Percentiles rank a stretch among this genome's conserved stretches.
These are phyloP conservation scores for Chenopodium quinoa DNA, from an alignment of 148 eudicot genomes.

Conservation along the genomic window DNA sequence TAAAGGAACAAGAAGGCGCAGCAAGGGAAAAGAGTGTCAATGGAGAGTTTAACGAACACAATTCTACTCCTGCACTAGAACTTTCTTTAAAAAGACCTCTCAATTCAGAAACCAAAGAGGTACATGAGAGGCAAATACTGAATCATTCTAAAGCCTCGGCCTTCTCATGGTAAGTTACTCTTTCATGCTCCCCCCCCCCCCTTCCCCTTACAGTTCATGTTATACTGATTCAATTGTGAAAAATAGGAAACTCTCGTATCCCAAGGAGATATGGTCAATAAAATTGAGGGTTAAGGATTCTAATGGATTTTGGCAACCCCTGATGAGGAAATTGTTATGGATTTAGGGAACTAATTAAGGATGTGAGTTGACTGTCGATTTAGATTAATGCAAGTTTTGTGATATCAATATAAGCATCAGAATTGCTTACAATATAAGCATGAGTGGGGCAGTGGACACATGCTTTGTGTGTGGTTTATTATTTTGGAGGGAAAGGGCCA, in stretches of 20 bases:
- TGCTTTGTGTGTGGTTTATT: too few relatives aligned
- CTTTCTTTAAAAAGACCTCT: constrained; percentile 36
- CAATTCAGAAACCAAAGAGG: constrained; percentile 27
- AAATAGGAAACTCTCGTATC: background rate
- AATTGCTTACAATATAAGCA: too few relatives aligned
- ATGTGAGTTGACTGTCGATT: too few relatives aligned
- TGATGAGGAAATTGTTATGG: too few relatives aligned
- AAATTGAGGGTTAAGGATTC: too few relatives aligned
- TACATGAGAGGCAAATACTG: constrained; percentile 31
- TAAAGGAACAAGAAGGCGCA: constrained; percentile 27
- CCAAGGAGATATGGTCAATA: background rate
- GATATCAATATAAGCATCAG: too few relatives aligned
- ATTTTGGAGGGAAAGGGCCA: too few relatives aligned
- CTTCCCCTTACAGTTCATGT: background rate
- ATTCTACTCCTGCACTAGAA: constrained; percentile 37
- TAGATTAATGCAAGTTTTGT: too few relatives aligned
- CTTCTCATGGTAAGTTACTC: constrained; percentile 42
- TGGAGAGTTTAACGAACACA: constrained; percentile 19
- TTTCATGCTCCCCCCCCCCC: background rate
- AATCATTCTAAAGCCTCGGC: constrained; percentile 43
- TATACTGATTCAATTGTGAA: background rate
- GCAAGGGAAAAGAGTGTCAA: constrained; percentile 17
- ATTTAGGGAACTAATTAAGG: too few relatives aligned
- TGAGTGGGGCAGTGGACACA: too few relatives aligned
- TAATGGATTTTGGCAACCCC: too few relatives aligned